A percentile compares a stretch with the other conserved stretches of the same genome.
Conservation (phyloP, 352 stramenopile species). For the Aphanomyces cochlioides region DNA sequence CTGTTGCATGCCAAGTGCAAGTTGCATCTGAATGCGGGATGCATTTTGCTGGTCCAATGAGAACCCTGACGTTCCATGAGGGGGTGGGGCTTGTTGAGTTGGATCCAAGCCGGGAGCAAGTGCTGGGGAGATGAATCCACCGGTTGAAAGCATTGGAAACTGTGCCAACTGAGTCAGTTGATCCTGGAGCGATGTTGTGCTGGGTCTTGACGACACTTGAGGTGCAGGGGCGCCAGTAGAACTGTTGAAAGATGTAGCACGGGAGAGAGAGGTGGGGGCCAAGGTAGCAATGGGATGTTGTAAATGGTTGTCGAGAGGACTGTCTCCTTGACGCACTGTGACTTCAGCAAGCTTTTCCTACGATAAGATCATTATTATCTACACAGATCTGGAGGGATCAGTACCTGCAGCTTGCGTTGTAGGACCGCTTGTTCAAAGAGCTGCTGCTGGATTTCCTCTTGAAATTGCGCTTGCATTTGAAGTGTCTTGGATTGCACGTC, state of each 20-base stretch:
- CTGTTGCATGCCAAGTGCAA: constrained; percentile 79
- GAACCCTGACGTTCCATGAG: background rate
- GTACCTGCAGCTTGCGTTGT: constrained; percentile 24
- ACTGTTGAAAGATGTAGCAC: background rate
- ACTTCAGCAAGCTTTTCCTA: constrained; percentile 24
- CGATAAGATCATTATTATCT: background rate
- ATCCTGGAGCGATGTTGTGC: constrained; percentile 20
- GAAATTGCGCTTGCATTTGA: constrained; percentile 28
- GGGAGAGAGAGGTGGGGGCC: background rate
- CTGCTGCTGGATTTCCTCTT: constrained; percentile 30
- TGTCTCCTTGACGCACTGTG: constrained; percentile 16
- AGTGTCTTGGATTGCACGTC: constrained; percentile 27
- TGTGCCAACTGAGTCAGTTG: constrained; percentile 16
- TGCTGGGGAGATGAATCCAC: background rate
- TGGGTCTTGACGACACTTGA: background rate
- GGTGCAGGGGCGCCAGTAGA: background rate
- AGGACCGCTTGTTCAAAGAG: constrained; percentile 27
- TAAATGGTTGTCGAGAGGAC: background rate
- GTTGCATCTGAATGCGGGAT: constrained; percentile 75
- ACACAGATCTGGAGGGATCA: background rate
- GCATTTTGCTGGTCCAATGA: constrained; percentile 31
- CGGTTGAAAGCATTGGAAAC: constrained; percentile 1
- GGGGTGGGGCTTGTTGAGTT: background rate
- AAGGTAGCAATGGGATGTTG: background rate
- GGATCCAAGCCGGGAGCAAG: constrained; percentile 2